Conservation (phyloP, 345 rosid genomes). For the Turritis glabra region DNA sequence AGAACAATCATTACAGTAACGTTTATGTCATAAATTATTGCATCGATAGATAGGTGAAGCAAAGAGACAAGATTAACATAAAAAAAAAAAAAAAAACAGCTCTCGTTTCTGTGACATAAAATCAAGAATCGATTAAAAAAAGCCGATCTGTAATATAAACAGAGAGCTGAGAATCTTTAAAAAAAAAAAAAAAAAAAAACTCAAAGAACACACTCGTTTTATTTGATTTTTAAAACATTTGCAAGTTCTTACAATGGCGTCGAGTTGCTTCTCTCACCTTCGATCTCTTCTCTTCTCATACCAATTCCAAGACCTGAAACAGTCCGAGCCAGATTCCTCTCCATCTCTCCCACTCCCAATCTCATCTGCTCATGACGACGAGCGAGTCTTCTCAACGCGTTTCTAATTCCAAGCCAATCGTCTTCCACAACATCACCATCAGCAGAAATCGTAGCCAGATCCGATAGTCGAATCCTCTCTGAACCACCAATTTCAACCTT, state of each 20-base stretch:
- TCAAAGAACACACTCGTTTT: slow-evolving; percentile 9
- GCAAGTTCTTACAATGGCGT: not conserved
- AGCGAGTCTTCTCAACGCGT: slow-evolving; percentile 39
- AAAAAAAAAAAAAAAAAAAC: not conserved
- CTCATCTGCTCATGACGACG: slow-evolving; percentile 43
- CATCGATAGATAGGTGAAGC: not conserved
- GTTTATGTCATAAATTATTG: slow-evolving; percentile 6
- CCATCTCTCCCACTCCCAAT: slow-evolving; percentile 39
- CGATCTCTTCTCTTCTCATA: slow-evolving; percentile 15
- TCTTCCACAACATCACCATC: slow-evolving; percentile 35
- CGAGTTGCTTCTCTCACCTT: not conserved
- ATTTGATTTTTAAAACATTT: not conserved
- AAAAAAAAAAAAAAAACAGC: not conserved
- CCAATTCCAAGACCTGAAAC: slow-evolving; percentile 27
- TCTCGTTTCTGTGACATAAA: not conserved
- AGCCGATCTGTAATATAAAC: slow-evolving; percentile 5
- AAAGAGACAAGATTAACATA: slow-evolving; percentile 10
- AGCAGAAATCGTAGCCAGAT: slow-evolving; percentile 15
- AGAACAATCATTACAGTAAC: slow-evolving; percentile 5
- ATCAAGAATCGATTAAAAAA: slow-evolving; percentile 18
- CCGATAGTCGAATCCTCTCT: slow-evolving; percentile 35
- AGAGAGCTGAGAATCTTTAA: not conserved
- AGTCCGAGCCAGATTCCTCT: slow-evolving; percentile 19
- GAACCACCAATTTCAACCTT: not conserved
- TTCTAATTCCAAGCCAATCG: slow-evolving; percentile 41